Conservation (phyloP, 257 asterid species). For the Solanum raphanifolium region DNA sequence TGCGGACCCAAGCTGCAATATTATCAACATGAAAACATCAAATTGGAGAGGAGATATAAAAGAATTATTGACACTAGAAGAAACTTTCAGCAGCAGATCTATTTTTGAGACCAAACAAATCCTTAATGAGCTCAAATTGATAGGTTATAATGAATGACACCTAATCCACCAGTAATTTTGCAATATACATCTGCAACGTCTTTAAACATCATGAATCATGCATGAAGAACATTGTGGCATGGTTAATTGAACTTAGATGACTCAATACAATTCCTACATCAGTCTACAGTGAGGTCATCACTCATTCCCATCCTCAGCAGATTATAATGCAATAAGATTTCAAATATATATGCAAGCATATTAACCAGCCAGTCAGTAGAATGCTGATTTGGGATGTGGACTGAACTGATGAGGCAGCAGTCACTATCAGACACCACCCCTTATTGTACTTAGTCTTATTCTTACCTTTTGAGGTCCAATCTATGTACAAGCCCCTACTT, state of each 20-base stretch:
- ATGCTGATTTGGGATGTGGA: background rate
- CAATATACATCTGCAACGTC: background rate
- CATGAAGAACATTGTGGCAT: background rate
- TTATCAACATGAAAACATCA: slow-evolving; percentile 7
- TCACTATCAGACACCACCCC: background rate
- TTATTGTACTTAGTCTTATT: background rate
- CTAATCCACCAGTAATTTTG: background rate
- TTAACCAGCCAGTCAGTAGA: background rate
- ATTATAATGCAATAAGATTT: background rate
- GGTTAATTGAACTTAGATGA: background rate
- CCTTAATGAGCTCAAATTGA: background rate
- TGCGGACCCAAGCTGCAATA: slow-evolving; percentile 83
- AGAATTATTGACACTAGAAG: background rate
- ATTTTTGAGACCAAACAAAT: background rate
- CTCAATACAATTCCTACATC: background rate
- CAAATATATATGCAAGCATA: background rate
- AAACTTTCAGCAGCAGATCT: background rate
- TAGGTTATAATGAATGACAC: background rate
- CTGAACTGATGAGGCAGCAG: background rate
- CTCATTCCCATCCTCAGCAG: background rate
- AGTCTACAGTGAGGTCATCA: background rate
- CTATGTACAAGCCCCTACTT: background rate
- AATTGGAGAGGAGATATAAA: background rate
- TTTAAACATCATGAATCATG: background rate
- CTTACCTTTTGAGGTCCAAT: background rate